Percentiles rank a stretch among this genome's conserved stretches.
phyloP scores from a whole-genome alignment of 805 yeast genomes.

The Metschnikowia colocasiae region DNA sequence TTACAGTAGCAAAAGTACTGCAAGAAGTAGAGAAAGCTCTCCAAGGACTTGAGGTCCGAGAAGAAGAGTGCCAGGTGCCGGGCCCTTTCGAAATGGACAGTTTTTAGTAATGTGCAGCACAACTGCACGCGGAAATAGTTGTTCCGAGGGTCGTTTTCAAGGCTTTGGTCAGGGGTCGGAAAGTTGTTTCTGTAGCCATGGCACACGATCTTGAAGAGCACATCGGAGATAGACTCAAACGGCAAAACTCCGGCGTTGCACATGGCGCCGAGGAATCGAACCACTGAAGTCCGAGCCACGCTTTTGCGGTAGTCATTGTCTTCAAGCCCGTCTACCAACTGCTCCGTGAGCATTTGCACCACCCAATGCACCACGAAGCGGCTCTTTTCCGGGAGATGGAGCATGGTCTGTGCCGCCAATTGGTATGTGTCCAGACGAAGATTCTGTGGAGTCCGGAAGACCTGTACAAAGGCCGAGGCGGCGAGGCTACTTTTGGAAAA shows the following conservation, averaged over 20 bases:
- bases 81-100: slow-evolving; percentile 15
- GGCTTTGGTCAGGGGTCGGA: slow-evolving; percentile 47
- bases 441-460: slow-evolving; percentile 59
- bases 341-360: slow-evolving; percentile 63
- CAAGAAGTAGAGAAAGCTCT: slow-evolving; percentile 50
- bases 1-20: slow-evolving; percentile 71
- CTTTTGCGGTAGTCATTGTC: slow-evolving; percentile 54
- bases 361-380: slow-evolving; percentile 42
- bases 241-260: slow-evolving; percentile 47
- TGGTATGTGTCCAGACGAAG: slow-evolving; percentile 56
- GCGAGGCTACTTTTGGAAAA: slow-evolving; percentile 42
- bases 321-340: slow-evolving; percentile 64
- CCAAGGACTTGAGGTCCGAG: slow-evolving; percentile 16
- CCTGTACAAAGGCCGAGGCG: slow-evolving; percentile 26
- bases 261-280: slow-evolving; percentile 57
- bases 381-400: slow-evolving; percentile 25
- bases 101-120: slow-evolving; percentile 27
- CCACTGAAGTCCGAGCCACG: slow-evolving; percentile 58
- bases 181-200: slow-evolving; percentile 62
- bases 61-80: slow-evolving; percentile 6
- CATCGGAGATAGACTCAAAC: slow-evolving; percentile 44
- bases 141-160: slow-evolving; percentile 56
- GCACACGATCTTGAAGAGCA: slow-evolving; percentile 54
- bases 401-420: slow-evolving; percentile 46
- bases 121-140: slow-evolving; percentile 71